Percentiles rank a stretch among this genome's conserved stretches.
These are phyloP conservation scores for Trichoderma sp. DNA, from an alignment of 2,329 filamentous ascomycete species.

Conservation along the genomic window DNA sequence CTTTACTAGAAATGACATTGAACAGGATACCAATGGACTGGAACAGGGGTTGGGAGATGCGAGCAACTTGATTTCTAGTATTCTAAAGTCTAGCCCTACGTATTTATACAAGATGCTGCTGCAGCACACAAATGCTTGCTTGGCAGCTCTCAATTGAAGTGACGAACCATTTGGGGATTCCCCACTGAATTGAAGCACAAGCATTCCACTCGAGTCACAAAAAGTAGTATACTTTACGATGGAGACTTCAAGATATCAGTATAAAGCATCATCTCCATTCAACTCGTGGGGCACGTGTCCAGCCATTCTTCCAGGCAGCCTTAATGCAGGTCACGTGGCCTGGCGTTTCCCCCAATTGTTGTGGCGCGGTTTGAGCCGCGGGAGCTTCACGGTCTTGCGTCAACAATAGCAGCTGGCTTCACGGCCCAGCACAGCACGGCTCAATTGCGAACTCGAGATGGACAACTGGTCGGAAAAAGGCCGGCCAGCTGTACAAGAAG, in stretches of 20 bases:
- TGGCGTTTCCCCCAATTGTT: neutral
- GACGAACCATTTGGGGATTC: neutral
- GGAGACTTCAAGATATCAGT: neutral
- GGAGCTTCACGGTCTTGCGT: neutral
- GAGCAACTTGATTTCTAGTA: neutral
- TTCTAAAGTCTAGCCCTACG: neutral
- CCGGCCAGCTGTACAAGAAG: conserved; percentile 40
- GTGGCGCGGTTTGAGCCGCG: conserved; percentile 2
- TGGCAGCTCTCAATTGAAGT: neutral
- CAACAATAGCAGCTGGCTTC: neutral
- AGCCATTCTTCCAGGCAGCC: neutral
- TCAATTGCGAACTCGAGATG: conserved; percentile 29
- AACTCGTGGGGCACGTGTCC: neutral
- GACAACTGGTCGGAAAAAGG: conserved; percentile 40
- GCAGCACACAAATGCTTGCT: neutral
- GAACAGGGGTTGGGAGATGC: neutral
- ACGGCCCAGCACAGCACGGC: neutral
- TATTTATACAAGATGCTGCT: neutral
- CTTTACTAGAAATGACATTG: neutral
- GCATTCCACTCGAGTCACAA: neutral
- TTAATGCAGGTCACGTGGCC: conserved; percentile 5
- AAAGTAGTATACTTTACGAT: neutral
- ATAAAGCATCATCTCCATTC: neutral
- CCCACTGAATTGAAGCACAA: neutral
- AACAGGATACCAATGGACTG: neutral